Base-by-base conservation (phyloP, 2,329 filamentous ascomycete genomes). In the Cladophialophora chaetospira region DNA sequence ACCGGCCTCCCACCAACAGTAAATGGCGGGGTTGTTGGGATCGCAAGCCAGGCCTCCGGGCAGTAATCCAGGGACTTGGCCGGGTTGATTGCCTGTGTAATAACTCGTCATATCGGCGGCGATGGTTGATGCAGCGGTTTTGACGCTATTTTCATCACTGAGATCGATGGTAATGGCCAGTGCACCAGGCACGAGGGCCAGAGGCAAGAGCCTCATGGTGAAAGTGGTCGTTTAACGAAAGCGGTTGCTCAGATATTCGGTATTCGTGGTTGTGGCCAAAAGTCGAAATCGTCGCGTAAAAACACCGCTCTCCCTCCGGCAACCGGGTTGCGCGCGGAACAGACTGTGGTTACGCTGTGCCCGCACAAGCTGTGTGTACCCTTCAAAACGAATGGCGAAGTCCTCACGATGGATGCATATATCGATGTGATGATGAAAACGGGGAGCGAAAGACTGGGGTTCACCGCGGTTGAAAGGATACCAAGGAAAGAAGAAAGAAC, bases 1-100 rank as follows among this genome's bases (percentile, higher is more conserved):
- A 10, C 73, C 74, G 8, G 72, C 72, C 59, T 76, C 73, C 73
- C 74, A 76, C 74, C 74, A 76, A 63, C 70, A 74, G 57, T 76
- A 76, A 1, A 51, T 60, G 1, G 35, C 55, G 3, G 29, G 17
- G 51, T 51, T 55, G 33, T 58, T 60, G 28, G 63, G 64, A 51
- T 66, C 56, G 38, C 61, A 65, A 19, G 44, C 58, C 69, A 73
- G 72, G 13, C 71, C 73, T 19, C 68, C 72, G 21, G 69, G 67
- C 3, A 75, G 59, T 50, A 74, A 70, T 42, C 73, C 73, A n/a
- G 73, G 73, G 1, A 73, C 70, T 40, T 70, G 65, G 19, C 71
- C 72, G 10, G 69, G 68, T 28, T 72, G 63, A 25, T 73, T 73
- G 38, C 68, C 67, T 28, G 70, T 66, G 57, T 76, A 76, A 50